These are phyloP conservation scores for Starmerella apicola DNA, from an alignment of 805 yeast genomes.

Conservation along the genomic window DNA sequence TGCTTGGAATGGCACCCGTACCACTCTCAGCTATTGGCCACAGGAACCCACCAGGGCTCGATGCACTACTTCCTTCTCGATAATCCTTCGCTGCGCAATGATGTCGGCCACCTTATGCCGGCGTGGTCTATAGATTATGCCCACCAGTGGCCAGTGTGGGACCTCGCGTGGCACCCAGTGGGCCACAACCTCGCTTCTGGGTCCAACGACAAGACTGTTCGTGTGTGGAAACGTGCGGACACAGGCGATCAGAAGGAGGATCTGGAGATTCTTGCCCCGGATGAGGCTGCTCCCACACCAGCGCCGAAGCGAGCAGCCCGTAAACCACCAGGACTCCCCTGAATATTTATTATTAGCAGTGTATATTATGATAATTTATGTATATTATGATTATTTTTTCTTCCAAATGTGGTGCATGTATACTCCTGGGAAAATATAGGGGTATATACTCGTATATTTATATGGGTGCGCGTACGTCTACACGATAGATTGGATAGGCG, in stretches of 20 bases:
- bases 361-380: no score
- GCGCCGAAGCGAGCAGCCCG: background rate
- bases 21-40: constrained; percentile 63
- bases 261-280: constrained; percentile 52
- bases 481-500: no score
- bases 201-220: constrained; percentile 80
- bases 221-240: constrained; percentile 90
- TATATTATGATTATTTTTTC: no score
- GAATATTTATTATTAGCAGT: no score
- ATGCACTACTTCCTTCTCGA: constrained; percentile 64
- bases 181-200: constrained; percentile 90
- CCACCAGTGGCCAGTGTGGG: constrained; percentile 84
- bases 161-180: constrained; percentile 82
- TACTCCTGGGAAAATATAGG: no score
- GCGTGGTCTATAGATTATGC: constrained; percentile 62
- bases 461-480: no score
- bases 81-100: constrained; percentile 23
- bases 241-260: constrained; percentile 67
- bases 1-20: constrained; percentile 88
- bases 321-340: background rate
- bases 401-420: no score
- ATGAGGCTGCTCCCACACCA: constrained; percentile 30
- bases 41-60: constrained; percentile 85
- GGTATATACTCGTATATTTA: no score
- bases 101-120: constrained; percentile 26